A percentile compares a stretch with the other conserved stretches of the same genome.
Evolutionary conservation across 768 basidiomycete genomes (phyloP).

Genomic region (Pleurotus sapidus): DNA sequence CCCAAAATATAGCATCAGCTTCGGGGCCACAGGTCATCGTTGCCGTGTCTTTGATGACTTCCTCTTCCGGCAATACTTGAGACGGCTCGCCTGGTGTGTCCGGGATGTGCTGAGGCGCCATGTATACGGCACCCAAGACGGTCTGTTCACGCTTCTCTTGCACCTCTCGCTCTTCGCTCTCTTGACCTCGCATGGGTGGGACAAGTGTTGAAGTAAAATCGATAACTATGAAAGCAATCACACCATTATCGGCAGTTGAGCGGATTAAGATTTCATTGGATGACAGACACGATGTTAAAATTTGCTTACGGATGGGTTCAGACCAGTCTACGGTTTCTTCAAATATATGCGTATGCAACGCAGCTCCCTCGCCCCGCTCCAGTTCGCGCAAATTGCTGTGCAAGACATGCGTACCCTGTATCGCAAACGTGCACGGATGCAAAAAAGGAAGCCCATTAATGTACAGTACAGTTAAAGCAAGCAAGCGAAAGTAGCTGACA

Average conservation of each 20-base stretch:
- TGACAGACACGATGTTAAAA: conserved; percentile 15
- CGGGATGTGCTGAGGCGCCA: conserved; percentile 67
- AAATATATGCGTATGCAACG: conserved; percentile 77
- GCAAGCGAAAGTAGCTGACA: conserved; percentile 61
- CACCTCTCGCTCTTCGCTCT: conserved; percentile 63
- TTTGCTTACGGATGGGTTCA: conserved; percentile 74
- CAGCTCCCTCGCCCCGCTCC: conserved; percentile 85
- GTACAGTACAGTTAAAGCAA: conserved; percentile 41
- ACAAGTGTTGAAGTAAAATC: conserved; percentile 62
- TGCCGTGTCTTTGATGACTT: conserved; percentile 59
- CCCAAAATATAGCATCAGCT: conserved; percentile 68
- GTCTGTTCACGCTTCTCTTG: conserved; percentile 82
- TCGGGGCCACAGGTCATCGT: conserved; percentile 71
- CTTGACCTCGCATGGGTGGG: conserved; percentile 51
- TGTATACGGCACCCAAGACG: conserved; percentile 73
- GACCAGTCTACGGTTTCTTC: conserved; percentile 87
- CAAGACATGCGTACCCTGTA: conserved; percentile 68
- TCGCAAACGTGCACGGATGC: conserved; percentile 24
- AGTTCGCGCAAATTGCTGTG: conserved; percentile 75
- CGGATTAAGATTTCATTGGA: conserved; percentile 12
- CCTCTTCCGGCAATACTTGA: conserved; percentile 59
- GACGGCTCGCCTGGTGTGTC: conserved; percentile 74
- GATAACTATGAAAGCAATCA: conserved; percentile 41
- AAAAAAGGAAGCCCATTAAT: conserved; percentile 44
- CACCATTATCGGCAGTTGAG: conserved; percentile 1